Conservation (phyloP, 192 early-diverging fungal species). For the Nowakowskiella sp. region DNA sequence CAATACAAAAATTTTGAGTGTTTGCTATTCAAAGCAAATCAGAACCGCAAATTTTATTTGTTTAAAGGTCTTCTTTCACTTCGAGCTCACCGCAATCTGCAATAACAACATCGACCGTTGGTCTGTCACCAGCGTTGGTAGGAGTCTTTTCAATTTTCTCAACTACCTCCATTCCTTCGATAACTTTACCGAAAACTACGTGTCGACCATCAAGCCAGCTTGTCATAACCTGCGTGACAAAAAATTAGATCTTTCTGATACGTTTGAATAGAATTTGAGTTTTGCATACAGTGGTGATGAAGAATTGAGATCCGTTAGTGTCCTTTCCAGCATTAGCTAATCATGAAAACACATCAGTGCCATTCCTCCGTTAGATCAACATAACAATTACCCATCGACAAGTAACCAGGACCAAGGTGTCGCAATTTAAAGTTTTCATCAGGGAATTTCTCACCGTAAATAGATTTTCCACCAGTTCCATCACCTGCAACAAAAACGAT, state of each 20-base stretch:
- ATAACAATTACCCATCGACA: constrained; percentile 89
- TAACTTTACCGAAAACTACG: constrained; percentile 50
- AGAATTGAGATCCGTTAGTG: constrained; percentile 87
- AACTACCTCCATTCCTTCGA: constrained; percentile 48
- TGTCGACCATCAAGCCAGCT: constrained; percentile 51
- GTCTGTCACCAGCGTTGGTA: constrained; percentile 41
- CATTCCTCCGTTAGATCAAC: constrained; percentile 15
- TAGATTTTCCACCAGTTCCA: constrained; percentile 66
- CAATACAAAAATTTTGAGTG: constrained; percentile 30
- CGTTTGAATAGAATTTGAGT: constrained; percentile 6
- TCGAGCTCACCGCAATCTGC: constrained; percentile 37
- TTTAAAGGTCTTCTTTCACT: constrained; percentile 27
- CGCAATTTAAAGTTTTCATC: constrained; percentile 94
- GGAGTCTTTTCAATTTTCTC: constrained; percentile 33
- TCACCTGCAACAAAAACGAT: constrained; percentile 81
- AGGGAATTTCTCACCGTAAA: constrained; percentile 76
- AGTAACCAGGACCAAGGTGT: constrained; percentile 58
- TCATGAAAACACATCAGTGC: constrained; percentile 17
- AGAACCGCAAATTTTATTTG: constrained; percentile 16
- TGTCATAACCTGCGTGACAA: constrained; percentile 44
- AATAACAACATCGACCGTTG: constrained; percentile 42
- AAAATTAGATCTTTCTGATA: constrained; percentile 23
- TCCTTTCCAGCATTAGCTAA: constrained; percentile 71
- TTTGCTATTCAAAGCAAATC: too few species aligned
- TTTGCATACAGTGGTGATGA: constrained; percentile 16